Conservation (phyloP, 768 basidiomycete genomes). For the Phylloporus sp. region DNA sequence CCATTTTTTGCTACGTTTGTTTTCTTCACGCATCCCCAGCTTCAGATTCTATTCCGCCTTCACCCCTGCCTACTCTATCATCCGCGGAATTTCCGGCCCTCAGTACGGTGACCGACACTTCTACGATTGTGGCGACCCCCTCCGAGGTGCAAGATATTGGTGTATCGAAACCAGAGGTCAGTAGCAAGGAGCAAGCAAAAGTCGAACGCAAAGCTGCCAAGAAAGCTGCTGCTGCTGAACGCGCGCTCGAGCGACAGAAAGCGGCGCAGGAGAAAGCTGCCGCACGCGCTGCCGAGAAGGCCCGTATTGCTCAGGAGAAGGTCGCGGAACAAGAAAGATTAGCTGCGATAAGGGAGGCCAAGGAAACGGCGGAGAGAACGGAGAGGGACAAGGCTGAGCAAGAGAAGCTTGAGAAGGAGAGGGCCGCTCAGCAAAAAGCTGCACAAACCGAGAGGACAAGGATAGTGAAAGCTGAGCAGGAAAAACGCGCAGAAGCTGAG, state of each 20-base stretch:
- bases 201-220: conserved; percentile 60
- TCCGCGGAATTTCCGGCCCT: conserved; percentile 76
- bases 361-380: conserved; percentile 33
- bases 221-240: conserved; percentile 58
- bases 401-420: conserved; percentile 40
- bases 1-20: conserved; percentile 20
- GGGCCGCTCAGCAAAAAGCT: conserved; percentile 25
- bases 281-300: conserved; percentile 47
- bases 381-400: conserved; percentile 35
- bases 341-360: conserved; percentile 35
- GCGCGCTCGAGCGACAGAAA: conserved; percentile 56
- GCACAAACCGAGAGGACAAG: conserved; percentile 36
- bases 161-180: conserved; percentile 29
- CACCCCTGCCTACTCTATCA: conserved; percentile 49
- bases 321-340: conserved; percentile 48
- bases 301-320: conserved; percentile 49
- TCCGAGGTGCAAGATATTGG: conserved; percentile 24
- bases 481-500: conserved; percentile 25
- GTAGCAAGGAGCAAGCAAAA: conserved; percentile 47
- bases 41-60: conserved; percentile 33
- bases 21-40: conserved; percentile 27
- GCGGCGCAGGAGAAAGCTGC: conserved; percentile 55
- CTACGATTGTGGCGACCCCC: conserved; percentile 2
- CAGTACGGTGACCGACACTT: conserved; percentile 14
- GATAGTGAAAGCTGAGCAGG: conserved; percentile 30